These are phyloP conservation scores for Epichloe sp. DNA, from an alignment of 2,329 filamentous ascomycete genomes.

Conservation along the genomic window DNA sequence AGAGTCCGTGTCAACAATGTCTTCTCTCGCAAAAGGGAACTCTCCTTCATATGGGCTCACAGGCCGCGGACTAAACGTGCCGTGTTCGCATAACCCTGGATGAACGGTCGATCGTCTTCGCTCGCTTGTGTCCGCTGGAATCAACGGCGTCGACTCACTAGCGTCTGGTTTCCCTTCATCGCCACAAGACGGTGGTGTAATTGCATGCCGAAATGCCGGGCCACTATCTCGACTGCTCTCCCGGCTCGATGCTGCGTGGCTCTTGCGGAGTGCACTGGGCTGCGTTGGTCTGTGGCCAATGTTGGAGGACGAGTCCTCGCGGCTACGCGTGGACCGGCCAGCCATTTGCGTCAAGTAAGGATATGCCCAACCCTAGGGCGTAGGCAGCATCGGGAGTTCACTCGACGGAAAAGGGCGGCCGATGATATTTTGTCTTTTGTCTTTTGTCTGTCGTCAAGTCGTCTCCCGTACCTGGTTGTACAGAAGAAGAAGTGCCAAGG, in stretches of 20 bases:
- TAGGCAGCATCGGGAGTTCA: neutral
- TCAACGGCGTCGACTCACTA: conserved; percentile 39
- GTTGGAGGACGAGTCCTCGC: conserved; percentile 14
- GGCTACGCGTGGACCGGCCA: conserved; percentile 15
- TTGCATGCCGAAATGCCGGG: conserved; percentile 6
- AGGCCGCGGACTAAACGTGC: conserved; percentile 61
- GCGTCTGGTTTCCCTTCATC: conserved; percentile 12
- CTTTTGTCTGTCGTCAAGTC: neutral
- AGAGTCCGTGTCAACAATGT: conserved; percentile 20
- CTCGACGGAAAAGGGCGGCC: neutral
- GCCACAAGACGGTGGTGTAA: conserved; percentile 2
- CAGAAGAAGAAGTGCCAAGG: neutral
- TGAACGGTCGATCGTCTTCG: conserved; percentile 12
- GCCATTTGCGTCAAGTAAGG: conserved; percentile 11
- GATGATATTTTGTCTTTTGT: neutral
- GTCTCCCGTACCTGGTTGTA: neutral
- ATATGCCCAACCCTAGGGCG: neutral
- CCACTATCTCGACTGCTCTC: conserved; percentile 9
- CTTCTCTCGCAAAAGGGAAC: conserved; percentile 17
- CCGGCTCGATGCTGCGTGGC: conserved; percentile 22
- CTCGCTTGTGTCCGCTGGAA: conserved; percentile 14
- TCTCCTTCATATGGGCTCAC: conserved; percentile 30
- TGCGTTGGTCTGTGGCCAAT: conserved; percentile 27
- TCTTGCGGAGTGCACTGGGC: conserved; percentile 33
- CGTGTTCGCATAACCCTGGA: conserved; percentile 50